phyloP scores from a whole-genome alignment of 2,329 filamentous ascomycete genomes.

The Xenosphaeropsis pyriputrescens region DNA sequence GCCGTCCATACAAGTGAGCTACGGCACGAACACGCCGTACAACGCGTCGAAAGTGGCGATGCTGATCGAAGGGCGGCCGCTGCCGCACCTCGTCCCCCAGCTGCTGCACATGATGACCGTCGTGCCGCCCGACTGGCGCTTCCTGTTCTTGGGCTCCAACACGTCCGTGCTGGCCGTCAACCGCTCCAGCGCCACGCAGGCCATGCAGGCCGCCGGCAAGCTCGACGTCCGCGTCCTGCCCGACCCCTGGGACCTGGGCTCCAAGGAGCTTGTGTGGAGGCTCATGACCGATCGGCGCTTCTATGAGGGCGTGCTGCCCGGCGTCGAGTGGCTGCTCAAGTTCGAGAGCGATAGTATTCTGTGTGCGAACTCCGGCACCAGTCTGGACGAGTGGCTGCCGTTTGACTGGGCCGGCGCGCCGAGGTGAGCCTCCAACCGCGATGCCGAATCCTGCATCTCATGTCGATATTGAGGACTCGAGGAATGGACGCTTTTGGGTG shows the following conservation, averaged over 20 bases:
- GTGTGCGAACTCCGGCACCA: constrained; percentile 35
- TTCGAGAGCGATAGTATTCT: constrained; percentile 41
- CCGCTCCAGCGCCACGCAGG: constrained; percentile 28
- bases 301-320: constrained; percentile 33
- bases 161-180: constrained; percentile 29
- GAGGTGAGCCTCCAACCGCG: constrained; percentile 18
- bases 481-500: too few relatives aligned
- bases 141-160: constrained; percentile 34
- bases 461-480: too few relatives aligned
- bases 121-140: constrained; percentile 37
- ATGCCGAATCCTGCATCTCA: too few relatives aligned
- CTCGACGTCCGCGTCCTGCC: constrained; percentile 34
- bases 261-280: constrained; percentile 31
- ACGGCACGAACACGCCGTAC: constrained; percentile 7
- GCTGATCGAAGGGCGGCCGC: constrained; percentile 31
- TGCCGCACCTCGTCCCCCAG: constrained; percentile 32
- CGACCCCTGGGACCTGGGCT: constrained; percentile 26
- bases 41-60: constrained; percentile 36
- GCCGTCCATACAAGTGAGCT: constrained; percentile 15
- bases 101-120: constrained; percentile 36
- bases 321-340: constrained; percentile 36
- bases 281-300: constrained; percentile 34
- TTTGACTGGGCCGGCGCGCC: constrained; percentile 39
- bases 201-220: constrained; percentile 34
- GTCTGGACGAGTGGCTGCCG: constrained; percentile 36